These are phyloP conservation scores for Vitis rotundifolia DNA, from an alignment of 164 flowering plant genomes.

Conservation along the genomic window DNA sequence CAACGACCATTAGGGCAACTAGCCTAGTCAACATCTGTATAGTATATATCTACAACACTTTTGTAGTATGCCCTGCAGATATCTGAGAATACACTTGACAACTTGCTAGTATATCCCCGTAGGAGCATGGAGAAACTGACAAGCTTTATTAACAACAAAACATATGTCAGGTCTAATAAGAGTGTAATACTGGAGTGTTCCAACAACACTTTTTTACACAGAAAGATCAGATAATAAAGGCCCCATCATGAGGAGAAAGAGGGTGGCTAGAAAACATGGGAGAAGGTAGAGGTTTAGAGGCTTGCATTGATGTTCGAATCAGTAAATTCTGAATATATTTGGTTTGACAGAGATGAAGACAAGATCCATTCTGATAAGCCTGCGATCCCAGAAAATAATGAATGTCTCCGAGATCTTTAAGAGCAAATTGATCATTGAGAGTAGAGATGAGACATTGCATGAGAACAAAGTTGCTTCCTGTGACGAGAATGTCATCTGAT, in stretches of 20 bases:
- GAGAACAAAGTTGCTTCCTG: neutral
- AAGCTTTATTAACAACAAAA: neutral
- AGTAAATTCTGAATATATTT: neutral
- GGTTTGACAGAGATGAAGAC: neutral
- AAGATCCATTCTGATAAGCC: neutral
- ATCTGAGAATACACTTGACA: conserved; percentile 2
- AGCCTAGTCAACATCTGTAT: neutral
- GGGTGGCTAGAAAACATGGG: neutral
- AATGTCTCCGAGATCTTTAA: conserved; percentile 4
- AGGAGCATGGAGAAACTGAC: conserved; percentile 5
- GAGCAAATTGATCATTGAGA: neutral
- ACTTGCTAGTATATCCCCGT: neutral
- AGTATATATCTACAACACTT: too few relatives aligned
- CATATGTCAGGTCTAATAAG: conserved; percentile 4
- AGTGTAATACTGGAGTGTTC: conserved; percentile 1
- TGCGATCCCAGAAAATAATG: conserved; percentile 5
- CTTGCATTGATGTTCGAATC: neutral
- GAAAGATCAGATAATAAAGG: neutral
- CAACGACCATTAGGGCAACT: neutral
- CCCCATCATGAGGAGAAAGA: neutral
- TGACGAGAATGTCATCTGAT: neutral
- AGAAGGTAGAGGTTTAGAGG: neutral
- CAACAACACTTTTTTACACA: neutral
- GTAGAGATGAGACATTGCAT: too few relatives aligned
- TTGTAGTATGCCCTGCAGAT: neutral